phyloP scores from a whole-genome alignment of 305 asterid species.

The Fraxinus xanthoxyloides region DNA sequence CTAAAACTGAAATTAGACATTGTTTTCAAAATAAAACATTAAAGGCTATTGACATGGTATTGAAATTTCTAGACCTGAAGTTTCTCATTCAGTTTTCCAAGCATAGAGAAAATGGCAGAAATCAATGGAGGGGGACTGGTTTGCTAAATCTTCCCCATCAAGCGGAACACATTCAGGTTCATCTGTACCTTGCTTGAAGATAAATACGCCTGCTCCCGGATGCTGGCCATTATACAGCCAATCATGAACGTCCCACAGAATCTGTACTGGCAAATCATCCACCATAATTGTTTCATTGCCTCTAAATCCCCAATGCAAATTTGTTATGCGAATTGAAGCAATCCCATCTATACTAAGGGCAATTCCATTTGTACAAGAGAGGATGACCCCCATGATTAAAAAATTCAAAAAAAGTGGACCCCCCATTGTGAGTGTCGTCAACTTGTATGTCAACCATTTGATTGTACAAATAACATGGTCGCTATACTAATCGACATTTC shows the following conservation, averaged over 20 bases:
- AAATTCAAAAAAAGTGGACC: too few species aligned
- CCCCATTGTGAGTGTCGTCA: too few species aligned
- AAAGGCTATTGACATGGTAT: not conserved
- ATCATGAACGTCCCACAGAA: constrained; percentile 85
- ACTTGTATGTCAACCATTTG: too few species aligned
- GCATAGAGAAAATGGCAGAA: constrained; percentile 79
- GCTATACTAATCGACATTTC: constrained; percentile 80
- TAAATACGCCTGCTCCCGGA: constrained; percentile 56
- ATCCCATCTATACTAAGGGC: constrained; percentile 73
- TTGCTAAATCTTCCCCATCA: constrained; percentile 22
- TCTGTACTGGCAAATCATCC: constrained; percentile 55
- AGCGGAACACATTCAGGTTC: constrained; percentile 19
- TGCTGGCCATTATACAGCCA: constrained; percentile 52
- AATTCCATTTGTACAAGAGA: constrained; percentile 61
- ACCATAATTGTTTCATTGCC: constrained; percentile 69
- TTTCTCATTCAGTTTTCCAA: constrained; percentile 54
- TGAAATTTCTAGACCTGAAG: not conserved
- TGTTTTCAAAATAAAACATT: not conserved
- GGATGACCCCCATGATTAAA: constrained; percentile 44
- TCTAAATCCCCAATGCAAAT: constrained; percentile 86
- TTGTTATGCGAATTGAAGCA: constrained; percentile 53
- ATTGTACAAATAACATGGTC: constrained; percentile 24
- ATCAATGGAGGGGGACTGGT: constrained; percentile 27
- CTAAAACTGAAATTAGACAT: constrained; percentile 5
- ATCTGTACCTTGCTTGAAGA: constrained; percentile 47